A percentile compares a stretch with the other conserved stretches of the same genome.
phyloP scores from a whole-genome alignment of 495 filamentous ascomycete genomes.

The Thozetella sp. region DNA sequence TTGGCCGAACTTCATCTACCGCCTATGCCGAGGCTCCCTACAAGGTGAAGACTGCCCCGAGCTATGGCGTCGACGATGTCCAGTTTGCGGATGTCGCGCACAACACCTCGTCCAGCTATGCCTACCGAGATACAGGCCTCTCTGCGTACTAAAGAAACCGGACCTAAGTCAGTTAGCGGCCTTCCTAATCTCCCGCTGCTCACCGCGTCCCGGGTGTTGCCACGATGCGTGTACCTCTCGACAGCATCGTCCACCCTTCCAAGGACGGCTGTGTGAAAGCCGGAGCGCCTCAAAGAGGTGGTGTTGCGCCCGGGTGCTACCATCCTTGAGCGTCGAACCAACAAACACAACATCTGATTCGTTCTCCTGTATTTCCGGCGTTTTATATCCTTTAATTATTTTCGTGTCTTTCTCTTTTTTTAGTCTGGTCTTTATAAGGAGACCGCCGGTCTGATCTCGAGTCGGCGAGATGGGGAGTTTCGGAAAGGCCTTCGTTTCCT shows the following conservation, averaged over 20 bases:
- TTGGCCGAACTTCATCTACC: constrained; percentile 1
- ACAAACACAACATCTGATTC: neutral
- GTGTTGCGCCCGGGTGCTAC: neutral
- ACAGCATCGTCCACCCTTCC: neutral
- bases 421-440: too few species aligned
- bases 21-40: constrained; percentile 11
- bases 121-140: neutral
- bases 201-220: neutral
- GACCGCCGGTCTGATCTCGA: too few species aligned
- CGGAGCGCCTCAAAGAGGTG: neutral
- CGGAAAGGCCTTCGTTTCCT: neutral
- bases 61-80: constrained; percentile 17
- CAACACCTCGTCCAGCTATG: neutral
- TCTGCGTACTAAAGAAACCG: neutral
- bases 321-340: neutral
- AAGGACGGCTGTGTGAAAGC: neutral
- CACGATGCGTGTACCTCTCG: neutral
- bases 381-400: neutral
- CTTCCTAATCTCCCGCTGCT: too few species aligned
- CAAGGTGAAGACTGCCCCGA: constrained; percentile 22
- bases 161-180: neutral
- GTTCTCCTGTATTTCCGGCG: neutral
- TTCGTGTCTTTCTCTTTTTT: neutral
- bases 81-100: constrained; percentile 15
- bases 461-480: neutral